Evolutionary conservation across 106 monocot species (phyloP).

Genomic region (Posidonia australis): DNA sequence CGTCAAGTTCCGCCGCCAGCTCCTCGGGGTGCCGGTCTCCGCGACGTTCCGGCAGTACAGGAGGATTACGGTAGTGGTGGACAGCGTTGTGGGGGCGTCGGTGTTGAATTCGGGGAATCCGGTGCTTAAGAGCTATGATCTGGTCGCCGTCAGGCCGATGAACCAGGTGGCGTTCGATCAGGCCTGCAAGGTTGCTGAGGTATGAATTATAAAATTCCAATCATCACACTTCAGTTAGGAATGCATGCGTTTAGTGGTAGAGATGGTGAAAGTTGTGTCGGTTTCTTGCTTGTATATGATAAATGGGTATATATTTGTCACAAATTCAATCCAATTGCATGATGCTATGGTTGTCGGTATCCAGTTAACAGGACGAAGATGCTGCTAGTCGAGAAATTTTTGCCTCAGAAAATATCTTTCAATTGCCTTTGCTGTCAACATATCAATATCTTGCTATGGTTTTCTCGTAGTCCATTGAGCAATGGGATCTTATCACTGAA

Average conservation of each 20-base stretch:
- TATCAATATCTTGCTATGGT: too few relatives aligned
- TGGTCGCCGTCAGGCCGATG: constrained; percentile 52
- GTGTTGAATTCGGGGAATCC: constrained; percentile 30
- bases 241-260: neutral
- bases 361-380: too few relatives aligned
- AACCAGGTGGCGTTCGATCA: constrained; percentile 60
- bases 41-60: constrained; percentile 51
- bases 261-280: too few relatives aligned
- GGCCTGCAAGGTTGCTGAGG: constrained; percentile 59
- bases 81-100: constrained; percentile 14
- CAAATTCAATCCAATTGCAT: too few relatives aligned
- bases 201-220: neutral
- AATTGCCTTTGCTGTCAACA: too few relatives aligned
- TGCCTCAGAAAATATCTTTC: too few relatives aligned
- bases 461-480: too few relatives aligned
- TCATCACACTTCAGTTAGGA: neutral
- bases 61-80: constrained; percentile 39
- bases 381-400: too few relatives aligned
- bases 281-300: too few relatives aligned
- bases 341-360: too few relatives aligned
- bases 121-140: constrained; percentile 50
- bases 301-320: too few relatives aligned
- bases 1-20: constrained; percentile 30
- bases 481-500: too few relatives aligned
- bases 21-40: constrained; percentile 19